phyloP scores from a whole-genome alignment of 2,329 filamentous ascomycete genomes.

The Dichotomopilus funicola region DNA sequence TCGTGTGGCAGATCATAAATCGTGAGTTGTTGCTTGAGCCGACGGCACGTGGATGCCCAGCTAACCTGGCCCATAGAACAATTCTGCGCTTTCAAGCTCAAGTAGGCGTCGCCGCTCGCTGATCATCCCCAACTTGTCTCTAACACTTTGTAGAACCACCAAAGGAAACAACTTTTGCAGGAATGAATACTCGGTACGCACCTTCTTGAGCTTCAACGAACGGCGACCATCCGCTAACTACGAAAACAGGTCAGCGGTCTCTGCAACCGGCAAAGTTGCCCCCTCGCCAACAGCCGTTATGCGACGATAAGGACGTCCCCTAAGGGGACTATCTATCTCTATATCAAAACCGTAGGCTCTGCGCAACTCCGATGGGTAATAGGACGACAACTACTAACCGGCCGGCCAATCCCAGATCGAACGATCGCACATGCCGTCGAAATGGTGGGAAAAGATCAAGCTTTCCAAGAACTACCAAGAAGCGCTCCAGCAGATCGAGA shows the following conservation, averaged over 20 bases:
- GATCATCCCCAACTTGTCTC: neutral
- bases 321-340: conserved; percentile 74
- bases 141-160: conserved; percentile 37
- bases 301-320: conserved; percentile 84
- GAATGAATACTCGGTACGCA: conserved; percentile 69
- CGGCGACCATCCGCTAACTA: neutral
- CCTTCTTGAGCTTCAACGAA: neutral
- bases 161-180: conserved; percentile 91
- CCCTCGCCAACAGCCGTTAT: conserved; percentile 85
- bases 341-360: conserved; percentile 71
- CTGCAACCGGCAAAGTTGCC: conserved; percentile 67
- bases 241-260: conserved; percentile 31
- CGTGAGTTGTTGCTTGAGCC: conserved; percentile 28
- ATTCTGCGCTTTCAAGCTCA: conserved; percentile 82
- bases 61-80: conserved; percentile 54
- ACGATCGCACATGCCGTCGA: conserved; percentile 78
- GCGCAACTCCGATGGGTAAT: neutral
- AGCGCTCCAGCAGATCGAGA: conserved; percentile 81
- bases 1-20: conserved; percentile 95
- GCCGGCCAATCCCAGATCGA: conserved; percentile 46
- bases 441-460: conserved; percentile 92
- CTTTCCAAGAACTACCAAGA: conserved; percentile 85
- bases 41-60: conserved; percentile 33
- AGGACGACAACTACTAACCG: conserved; percentile 2
- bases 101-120: conserved; percentile 45